These are phyloP conservation scores for Isabelozyma pseudorhagii DNA, from an alignment of 805 yeast genomes.

Conservation along the genomic window DNA sequence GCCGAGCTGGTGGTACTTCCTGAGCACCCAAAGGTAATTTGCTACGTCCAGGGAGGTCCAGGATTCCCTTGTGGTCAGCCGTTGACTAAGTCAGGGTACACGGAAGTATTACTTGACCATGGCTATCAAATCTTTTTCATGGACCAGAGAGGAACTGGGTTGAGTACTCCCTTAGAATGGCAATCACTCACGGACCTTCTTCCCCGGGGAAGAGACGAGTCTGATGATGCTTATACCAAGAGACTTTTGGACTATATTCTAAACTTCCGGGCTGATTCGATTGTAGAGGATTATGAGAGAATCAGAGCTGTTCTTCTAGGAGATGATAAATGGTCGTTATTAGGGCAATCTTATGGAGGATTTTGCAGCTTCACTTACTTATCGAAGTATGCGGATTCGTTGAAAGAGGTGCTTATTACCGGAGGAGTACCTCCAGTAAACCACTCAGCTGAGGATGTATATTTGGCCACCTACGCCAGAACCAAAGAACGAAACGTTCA, in stretches of 20 bases:
- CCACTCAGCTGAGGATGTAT: conserved; percentile 44
- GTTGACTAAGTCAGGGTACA: conserved; percentile 27
- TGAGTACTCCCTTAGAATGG: conserved; percentile 45
- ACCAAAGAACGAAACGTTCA: conserved; percentile 47
- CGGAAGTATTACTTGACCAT: conserved; percentile 35
- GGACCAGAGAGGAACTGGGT: conserved; percentile 65
- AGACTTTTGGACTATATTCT: conserved; percentile 38
- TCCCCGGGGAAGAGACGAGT: conserved; percentile 6
- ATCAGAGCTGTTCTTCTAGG: conserved; percentile 39
- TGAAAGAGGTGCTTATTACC: conserved; percentile 46
- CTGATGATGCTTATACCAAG: conserved; percentile 11
- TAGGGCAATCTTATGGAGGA: conserved; percentile 60
- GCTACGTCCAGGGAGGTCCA: conserved; percentile 55
- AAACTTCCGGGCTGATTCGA: conserved; percentile 52
- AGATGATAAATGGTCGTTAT: conserved; percentile 44
- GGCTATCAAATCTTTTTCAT: conserved; percentile 45
- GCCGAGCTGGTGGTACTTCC: conserved; percentile 17
- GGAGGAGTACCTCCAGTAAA: conserved; percentile 60
- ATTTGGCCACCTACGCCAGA: conserved; percentile 43
- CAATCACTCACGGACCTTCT: conserved; percentile 17
- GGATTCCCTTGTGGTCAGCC: conserved; percentile 47
- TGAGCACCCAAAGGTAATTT: conserved; percentile 29
- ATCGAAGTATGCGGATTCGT: conserved; percentile 40
- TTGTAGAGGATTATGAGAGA: conserved; percentile 48
- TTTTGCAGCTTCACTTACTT: conserved; percentile 49